Conservation (phyloP, 108 stramenopile genomes). For the Nitzschia sp. region DNA sequence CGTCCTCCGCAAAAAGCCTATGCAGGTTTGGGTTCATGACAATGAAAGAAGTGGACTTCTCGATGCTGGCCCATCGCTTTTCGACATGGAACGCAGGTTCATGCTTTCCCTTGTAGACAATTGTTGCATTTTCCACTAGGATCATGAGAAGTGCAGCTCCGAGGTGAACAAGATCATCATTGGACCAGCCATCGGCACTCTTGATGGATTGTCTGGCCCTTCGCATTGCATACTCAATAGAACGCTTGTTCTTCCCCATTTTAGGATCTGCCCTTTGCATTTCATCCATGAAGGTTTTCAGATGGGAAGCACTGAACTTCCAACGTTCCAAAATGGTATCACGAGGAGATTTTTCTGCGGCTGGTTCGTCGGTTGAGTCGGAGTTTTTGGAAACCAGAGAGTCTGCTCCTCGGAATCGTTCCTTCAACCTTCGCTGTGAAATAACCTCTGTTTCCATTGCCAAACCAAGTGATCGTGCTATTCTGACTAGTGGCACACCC, state of each 20-base stretch:
- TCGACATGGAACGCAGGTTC: constrained; percentile 61
- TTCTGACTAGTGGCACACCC: constrained; percentile 53
- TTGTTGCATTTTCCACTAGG: constrained; percentile 58
- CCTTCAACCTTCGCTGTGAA: constrained; percentile 61
- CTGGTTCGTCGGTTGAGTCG: constrained; percentile 2
- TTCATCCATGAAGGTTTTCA: constrained; percentile 56
- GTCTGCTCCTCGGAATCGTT: constrained; percentile 36
- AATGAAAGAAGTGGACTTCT: constrained; percentile 39
- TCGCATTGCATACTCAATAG: constrained; percentile 43
- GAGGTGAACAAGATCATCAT: constrained; percentile 64
- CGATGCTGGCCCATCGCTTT: constrained; percentile 41
- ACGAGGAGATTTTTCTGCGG: not conserved
- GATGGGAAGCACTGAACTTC: constrained; percentile 56
- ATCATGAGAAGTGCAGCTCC: constrained; percentile 79
- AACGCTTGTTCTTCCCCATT: constrained; percentile 37
- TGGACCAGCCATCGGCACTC: constrained; percentile 59
- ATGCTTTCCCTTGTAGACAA: constrained; percentile 38
- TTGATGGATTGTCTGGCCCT: constrained; percentile 52
- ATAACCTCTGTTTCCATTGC: constrained; percentile 84
- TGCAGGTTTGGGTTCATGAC: constrained; percentile 46
- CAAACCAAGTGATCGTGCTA: constrained; percentile 66
- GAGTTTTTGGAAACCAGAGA: constrained; percentile 23
- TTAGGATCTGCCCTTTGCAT: constrained; percentile 43
- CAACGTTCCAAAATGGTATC: constrained; percentile 38
- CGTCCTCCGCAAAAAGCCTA: constrained; percentile 45